A percentile compares a stretch with the other conserved stretches of the same genome.
These are phyloP conservation scores for Pythium dissimile DNA, from an alignment of 352 stramenopile genomes.

Conservation along the genomic window DNA sequence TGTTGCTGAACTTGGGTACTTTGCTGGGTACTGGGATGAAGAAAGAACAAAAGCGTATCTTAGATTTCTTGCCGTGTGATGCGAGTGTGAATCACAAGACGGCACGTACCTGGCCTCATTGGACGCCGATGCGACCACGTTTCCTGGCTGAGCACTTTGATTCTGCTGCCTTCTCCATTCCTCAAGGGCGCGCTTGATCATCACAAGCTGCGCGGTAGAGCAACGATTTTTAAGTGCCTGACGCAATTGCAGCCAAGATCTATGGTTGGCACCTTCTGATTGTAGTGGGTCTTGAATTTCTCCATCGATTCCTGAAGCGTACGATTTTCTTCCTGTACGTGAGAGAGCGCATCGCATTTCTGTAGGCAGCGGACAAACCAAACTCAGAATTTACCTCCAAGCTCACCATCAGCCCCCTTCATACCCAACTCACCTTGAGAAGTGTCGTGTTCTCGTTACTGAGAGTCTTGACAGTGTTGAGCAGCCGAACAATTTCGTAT, in stretches of 20 bases:
- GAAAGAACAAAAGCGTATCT: neutral
- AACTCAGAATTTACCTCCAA: no score
- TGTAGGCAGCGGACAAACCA: conserved; percentile 13
- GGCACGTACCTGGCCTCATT: neutral
- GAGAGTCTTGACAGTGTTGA: conserved; percentile 84
- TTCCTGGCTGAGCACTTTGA: conserved; percentile 3
- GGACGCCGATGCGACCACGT: neutral
- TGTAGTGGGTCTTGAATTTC: conserved; percentile 83
- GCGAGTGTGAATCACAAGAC: neutral
- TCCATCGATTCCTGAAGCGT: conserved; percentile 82
- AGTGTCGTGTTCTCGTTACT: conserved; percentile 83
- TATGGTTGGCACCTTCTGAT: conserved; percentile 61
- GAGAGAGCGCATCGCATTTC: conserved; percentile 76
- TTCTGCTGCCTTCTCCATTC: conserved; percentile 77
- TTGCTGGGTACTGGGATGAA: conserved; percentile 21
- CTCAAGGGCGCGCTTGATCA: conserved; percentile 88
- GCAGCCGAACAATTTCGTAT: conserved; percentile 72
- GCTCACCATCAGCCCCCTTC: no score
- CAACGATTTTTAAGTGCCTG: neutral
- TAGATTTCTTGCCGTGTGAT: conserved; percentile 3
- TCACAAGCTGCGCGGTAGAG: conserved; percentile 54
- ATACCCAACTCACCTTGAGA: conserved; percentile 47
- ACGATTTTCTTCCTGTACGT: conserved; percentile 70
- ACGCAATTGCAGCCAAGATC: neutral
- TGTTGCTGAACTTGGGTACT: conserved; percentile 43